Base-by-base conservation (phyloP, 2,329 filamentous ascomycete genomes). In the Phoma sp. region DNA sequence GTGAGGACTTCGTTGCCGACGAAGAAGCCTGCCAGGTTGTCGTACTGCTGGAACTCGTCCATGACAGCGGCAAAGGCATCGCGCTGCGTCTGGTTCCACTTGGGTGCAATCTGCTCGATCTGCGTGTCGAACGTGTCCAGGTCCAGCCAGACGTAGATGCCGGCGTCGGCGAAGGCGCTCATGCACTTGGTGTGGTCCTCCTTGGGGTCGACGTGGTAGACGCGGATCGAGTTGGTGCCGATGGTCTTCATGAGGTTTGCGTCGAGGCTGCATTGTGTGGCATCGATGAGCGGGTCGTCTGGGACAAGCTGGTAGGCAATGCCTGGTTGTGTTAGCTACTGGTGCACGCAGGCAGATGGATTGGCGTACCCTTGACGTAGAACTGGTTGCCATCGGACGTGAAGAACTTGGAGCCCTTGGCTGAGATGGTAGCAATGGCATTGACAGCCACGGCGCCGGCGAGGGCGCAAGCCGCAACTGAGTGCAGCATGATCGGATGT, bases 1-100 rank as follows among this genome's bases (percentile, higher is more conserved):
- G 88, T 89, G 66, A 96, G 71, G 38, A 95, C 89, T 74, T 96
- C 92, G 69, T 96, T 96, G 60, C 91, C 93, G 55, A 96, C 83
- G 66, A 96, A 93, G 73, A 95, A 89, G 8, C 53, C 53, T 9
- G 91, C 85, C 1, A 89, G 82, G 72, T 96, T 96, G 75, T 92
- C 84, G 71, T 89, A 96, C 43, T 82, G 75, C 39, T 89, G 83
- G 75, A 95, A 93, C 30, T 85, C 82, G 69, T 96, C 91, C 79
- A 95, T 85, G 61, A 93, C 89, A 46, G 82, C 81, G 40, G 83
- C 78, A 75, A 90, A 95, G 27, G 81, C 81, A 51, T 87, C 79
- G 62, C 86, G 83, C 77, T 95, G 89, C 7, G 83, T 85, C 62
- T 86, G 69, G 65, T 88, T 93, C 91, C 91, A 96, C 54, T 81